Conservation (phyloP, 129 eudicot species). For the Gnaphalium uliginosum region DNA sequence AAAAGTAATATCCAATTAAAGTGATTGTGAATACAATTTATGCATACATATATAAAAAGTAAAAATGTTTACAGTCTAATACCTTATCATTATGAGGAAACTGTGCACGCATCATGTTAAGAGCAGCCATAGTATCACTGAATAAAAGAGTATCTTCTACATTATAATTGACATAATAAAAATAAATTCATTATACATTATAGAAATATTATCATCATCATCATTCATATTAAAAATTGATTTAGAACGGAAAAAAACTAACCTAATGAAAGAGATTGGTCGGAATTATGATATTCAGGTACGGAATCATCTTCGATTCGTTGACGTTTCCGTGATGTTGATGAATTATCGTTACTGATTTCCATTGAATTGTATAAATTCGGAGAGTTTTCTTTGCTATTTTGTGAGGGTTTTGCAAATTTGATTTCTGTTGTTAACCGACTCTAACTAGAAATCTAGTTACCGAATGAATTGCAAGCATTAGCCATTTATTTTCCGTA, state of each 20-base stretch:
- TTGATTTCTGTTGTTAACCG: background rate
- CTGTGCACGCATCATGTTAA: conserved; percentile 85
- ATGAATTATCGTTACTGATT: background rate
- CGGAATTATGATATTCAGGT: conserved; percentile 13
- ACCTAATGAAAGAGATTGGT: conserved; percentile 15
- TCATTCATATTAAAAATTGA: background rate
- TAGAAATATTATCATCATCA: too few species aligned
- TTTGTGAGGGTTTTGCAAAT: background rate
- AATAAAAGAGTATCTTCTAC: conserved; percentile 64
- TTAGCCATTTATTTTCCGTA: too few species aligned
- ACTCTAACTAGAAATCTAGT: too few species aligned
- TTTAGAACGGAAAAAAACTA: background rate
- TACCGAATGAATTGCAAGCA: too few species aligned
- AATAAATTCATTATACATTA: conserved; percentile 38
- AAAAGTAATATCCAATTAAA: background rate
- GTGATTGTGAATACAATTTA: background rate
- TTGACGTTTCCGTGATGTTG: conserved; percentile 21
- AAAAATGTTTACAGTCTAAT: background rate
- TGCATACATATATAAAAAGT: background rate
- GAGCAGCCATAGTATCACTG: conserved; percentile 88
- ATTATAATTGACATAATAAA: conserved; percentile 48
- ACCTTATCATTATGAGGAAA: conserved; percentile 86
- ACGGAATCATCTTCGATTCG: background rate
- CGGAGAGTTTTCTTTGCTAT: too few species aligned
- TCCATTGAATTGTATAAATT: conserved; percentile 16